Base-by-base conservation (phyloP, 108 stramenopile genomes). In the Cyclostephanos invisitatus region DNA sequence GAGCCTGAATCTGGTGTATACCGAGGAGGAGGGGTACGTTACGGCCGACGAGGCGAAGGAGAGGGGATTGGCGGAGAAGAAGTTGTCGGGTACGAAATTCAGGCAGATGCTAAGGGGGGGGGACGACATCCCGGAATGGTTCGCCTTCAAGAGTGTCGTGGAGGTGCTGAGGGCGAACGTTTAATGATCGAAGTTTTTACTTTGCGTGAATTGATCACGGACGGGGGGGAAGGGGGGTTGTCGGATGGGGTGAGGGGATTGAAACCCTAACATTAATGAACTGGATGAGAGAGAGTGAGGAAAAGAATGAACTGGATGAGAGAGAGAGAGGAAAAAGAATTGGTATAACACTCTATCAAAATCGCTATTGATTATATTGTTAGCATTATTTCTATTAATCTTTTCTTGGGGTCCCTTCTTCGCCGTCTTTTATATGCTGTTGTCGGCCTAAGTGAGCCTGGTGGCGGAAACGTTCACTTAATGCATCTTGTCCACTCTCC, bases 121-220 rank as follows among this genome's bases (percentile, higher is more conserved):
- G 68, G 97, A 98, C 49, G 97, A 98, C 67, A 99, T 99, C 77
- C 99, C 99, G 42, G 97, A 98, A 75, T 99, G 99, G 99, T 99
- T 99, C 73, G 98, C 99, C 25, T 98, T 98, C 86, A 96, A 97
- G 88, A 86, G 86, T 68, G 99, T 99, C 35, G 98, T 99, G 36
- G 67, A 85, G 64, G 96, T 98, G 29, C 86, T 98, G 80, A 86
- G 95, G 70, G 95, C 95, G 68, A 92, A 95, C 73, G 56, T 57
- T 22, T 56, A 14, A 56, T 24, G 24, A 3, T 22, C 1, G 9
- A 40, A 11, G 36, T n/a, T n/a, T n/a, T n/a, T 40, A 8, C 0
- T 40, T 40, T 3, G 40, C 32, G 32, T 4, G 32, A 3, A 32
- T 40, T 7, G 11, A 11, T 11, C 40, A 11, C 9, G 44, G 3